Conservation (phyloP, 2,329 filamentous ascomycete genomes). For the Sarocladiaceae sp. region DNA sequence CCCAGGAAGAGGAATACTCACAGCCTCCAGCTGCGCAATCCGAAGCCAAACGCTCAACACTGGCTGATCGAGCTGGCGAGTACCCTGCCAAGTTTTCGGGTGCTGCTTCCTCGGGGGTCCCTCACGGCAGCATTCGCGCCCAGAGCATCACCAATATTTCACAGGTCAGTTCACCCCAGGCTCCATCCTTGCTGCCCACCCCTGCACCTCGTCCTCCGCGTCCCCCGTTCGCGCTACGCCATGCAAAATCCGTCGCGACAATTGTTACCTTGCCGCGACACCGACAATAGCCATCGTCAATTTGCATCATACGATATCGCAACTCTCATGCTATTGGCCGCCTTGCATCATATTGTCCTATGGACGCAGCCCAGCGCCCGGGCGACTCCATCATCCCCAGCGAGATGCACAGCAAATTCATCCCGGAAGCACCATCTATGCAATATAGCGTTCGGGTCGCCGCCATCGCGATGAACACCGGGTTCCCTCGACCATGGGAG, state of each 20-base stretch:
- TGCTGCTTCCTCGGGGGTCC: slow-evolving; percentile 27
- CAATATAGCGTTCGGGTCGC: background rate
- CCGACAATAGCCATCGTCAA: too few relatives aligned
- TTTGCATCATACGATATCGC: too few relatives aligned
- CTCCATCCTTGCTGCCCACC: slow-evolving; percentile 6
- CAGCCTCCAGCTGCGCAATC: slow-evolving; percentile 40
- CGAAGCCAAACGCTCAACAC: slow-evolving; percentile 54
- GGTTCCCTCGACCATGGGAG: slow-evolving; percentile 3
- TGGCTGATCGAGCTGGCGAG: slow-evolving; percentile 49
- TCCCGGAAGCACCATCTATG: too few relatives aligned
- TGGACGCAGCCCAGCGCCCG: too few relatives aligned
- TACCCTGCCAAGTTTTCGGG: slow-evolving; percentile 34
- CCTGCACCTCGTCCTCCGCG: slow-evolving; percentile 5
- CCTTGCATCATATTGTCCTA: too few relatives aligned
- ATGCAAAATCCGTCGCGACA: too few relatives aligned
- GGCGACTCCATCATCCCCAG: too few relatives aligned
- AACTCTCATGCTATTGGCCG: too few relatives aligned
- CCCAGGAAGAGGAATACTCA: slow-evolving; percentile 14
- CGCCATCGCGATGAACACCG: background rate
- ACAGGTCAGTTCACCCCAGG: slow-evolving; percentile 5
- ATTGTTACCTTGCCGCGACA: too few relatives aligned
- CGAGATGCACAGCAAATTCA: too few relatives aligned
- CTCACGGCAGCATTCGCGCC: background rate
- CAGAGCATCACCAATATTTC: slow-evolving; percentile 8
- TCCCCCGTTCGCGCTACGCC: too few relatives aligned